These are phyloP conservation scores for Eucalyptus virginea DNA, from an alignment of 345 rosid genomes.

Conservation along the genomic window DNA sequence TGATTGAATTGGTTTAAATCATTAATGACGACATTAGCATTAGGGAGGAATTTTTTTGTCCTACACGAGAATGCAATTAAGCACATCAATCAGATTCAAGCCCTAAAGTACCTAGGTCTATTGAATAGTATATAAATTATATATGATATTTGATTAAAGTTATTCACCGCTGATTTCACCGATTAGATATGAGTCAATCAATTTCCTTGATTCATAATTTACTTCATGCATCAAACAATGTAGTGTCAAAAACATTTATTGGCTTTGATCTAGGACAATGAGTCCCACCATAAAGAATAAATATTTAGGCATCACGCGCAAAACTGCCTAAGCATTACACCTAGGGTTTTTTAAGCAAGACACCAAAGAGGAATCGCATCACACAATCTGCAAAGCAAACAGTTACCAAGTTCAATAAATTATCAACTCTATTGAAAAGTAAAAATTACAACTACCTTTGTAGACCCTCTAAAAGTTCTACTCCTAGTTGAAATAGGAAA, in stretches of 20 bases:
- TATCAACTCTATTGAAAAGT: not conserved
- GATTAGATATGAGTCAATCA: not conserved
- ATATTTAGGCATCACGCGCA: accelerated
- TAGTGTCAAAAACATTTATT: too few relatives aligned
- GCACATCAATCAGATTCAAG: not conserved
- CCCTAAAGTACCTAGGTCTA: not conserved
- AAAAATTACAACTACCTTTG: not conserved
- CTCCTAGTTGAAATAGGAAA: not conserved
- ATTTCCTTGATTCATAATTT: not conserved
- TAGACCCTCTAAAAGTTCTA: not conserved
- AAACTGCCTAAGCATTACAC: too few relatives aligned
- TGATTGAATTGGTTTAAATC: not conserved
- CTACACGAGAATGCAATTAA: not conserved
- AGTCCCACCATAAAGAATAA: too few relatives aligned
- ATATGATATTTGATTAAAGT: not conserved
- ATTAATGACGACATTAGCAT: not conserved
- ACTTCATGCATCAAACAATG: not conserved
- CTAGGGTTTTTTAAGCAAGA: too few relatives aligned
- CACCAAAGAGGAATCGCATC: not conserved
- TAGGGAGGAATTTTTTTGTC: accelerated
- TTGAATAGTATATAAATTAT: not conserved
- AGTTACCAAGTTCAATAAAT: not conserved
- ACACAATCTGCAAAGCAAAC: not conserved
- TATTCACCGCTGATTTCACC: not conserved
- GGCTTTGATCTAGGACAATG: too few relatives aligned